Conservation (phyloP, 1,284 basidiomycete genomes). For the Rugosomyces carneus region DNA sequence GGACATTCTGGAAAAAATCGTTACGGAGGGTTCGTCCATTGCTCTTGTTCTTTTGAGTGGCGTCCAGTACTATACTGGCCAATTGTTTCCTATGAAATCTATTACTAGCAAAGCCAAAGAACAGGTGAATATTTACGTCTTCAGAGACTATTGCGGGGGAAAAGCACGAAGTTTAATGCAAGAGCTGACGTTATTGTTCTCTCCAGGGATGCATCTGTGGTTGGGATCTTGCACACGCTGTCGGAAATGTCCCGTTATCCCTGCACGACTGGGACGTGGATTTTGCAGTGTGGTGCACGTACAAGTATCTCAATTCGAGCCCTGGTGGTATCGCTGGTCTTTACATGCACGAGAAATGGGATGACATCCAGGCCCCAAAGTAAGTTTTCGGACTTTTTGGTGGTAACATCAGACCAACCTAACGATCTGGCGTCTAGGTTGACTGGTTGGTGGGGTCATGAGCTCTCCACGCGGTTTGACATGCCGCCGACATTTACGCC, state of each 20-base stretch:
- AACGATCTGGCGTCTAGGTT: slow-evolving; percentile 43
- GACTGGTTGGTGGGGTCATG: slow-evolving; percentile 98
- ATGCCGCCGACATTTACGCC: slow-evolving; percentile 86
- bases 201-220: slow-evolving; percentile 84
- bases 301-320: slow-evolving; percentile 96
- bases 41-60: slow-evolving; percentile 88
- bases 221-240: slow-evolving; percentile 94
- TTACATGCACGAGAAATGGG: slow-evolving; percentile 84
- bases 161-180: neutral
- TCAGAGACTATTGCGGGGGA: neutral
- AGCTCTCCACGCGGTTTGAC: slow-evolving; percentile 79
- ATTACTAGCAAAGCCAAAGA: slow-evolving; percentile 84
- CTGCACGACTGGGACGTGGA: slow-evolving; percentile 94
- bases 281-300: slow-evolving; percentile 97
- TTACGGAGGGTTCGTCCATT: slow-evolving; percentile 68
- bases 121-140: slow-evolving; percentile 42
- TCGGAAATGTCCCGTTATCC: slow-evolving; percentile 86
- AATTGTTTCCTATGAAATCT: slow-evolving; percentile 82
- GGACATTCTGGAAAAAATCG: slow-evolving; percentile 81
- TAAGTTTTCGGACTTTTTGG: slow-evolving; percentile 31
- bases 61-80: slow-evolving; percentile 97
- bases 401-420: neutral
- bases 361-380: slow-evolving; percentile 52
- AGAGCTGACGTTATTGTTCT: slow-evolving; percentile 10
- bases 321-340: slow-evolving; percentile 95